phyloP scores from a whole-genome alignment of 2,329 filamentous ascomycete species.

The Ustilaginoidea virens region DNA sequence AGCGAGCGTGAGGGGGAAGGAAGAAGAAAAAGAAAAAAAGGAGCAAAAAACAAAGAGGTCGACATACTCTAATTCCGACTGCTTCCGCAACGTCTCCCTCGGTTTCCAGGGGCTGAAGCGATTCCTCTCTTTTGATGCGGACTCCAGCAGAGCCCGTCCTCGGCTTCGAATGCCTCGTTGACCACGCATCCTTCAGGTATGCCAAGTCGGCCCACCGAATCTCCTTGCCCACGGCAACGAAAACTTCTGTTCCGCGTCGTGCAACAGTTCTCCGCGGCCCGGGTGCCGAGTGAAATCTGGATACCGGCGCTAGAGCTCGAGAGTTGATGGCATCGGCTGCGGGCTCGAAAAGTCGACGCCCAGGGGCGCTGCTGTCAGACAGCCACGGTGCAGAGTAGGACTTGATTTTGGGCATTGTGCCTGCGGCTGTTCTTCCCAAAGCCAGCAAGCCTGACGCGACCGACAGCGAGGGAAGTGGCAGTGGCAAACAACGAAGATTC shows the following conservation, averaged over 20 bases:
- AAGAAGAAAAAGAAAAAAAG: not conserved
- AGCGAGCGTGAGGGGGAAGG: not conserved
- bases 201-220: slow-evolving; percentile 82
- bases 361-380: slow-evolving; percentile 52
- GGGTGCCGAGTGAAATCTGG: slow-evolving; percentile 25
- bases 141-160: slow-evolving; percentile 14
- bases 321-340: slow-evolving; percentile 21
- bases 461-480: too few species aligned
- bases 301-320: slow-evolving; percentile 21
- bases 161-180: slow-evolving; percentile 14
- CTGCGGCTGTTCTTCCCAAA: too few species aligned
- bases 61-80: slow-evolving; percentile 19
- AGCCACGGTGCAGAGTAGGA: slow-evolving; percentile 83
- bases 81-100: slow-evolving; percentile 13
- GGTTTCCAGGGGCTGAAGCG: slow-evolving; percentile 20
- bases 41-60: not conserved
- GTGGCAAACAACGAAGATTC: too few species aligned
- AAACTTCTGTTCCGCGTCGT: slow-evolving; percentile 70
- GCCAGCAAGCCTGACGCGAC: too few species aligned
- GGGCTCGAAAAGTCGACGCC: slow-evolving; percentile 60
- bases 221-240: slow-evolving; percentile 76
- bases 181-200: slow-evolving; percentile 51
- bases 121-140: slow-evolving; percentile 34
- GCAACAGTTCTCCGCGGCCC: slow-evolving; percentile 57
- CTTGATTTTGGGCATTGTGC: slow-evolving; percentile 71